Percentiles rank a stretch among this genome's conserved stretches.
These are phyloP conservation scores for Chlorella sp. DNA, from an alignment of 139 green algal genomes.

Conservation along the genomic window DNA sequence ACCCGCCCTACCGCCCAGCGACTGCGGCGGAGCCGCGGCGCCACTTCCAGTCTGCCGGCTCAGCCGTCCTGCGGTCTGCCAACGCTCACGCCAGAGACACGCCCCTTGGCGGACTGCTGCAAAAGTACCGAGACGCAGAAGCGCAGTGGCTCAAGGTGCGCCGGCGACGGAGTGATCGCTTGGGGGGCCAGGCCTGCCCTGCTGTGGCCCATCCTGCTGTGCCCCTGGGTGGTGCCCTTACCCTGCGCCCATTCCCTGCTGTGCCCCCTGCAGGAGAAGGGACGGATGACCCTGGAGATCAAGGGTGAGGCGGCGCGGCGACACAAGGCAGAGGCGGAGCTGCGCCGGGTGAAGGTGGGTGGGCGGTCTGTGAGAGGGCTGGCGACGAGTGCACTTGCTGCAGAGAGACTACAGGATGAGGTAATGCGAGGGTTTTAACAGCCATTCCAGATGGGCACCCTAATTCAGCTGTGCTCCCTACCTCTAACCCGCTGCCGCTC, in stretches of 20 bases:
- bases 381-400: no score
- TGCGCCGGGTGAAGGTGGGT: constrained; percentile 14
- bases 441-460: no score
- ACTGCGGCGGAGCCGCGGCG: neutral
- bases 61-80: constrained; percentile 3
- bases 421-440: no score
- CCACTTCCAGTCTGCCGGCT: neutral
- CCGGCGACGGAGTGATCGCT: neutral
- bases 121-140: constrained; percentile 24
- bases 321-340: constrained; percentile 27
- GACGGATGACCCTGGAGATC: neutral
- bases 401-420: no score
- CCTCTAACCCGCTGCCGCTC: neutral
- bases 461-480: neutral
- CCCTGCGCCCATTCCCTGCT: neutral
- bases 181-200: no score
- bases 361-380: neutral
- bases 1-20: neutral
- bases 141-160: constrained; percentile 22
- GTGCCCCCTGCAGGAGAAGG: constrained; percentile 27
- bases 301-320: constrained; percentile 1
- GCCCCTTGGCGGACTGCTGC: neutral
- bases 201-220: no score
- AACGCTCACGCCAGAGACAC: neutral
- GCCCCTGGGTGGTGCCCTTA: neutral